Evolutionary conservation across 2,329 filamentous ascomycete genomes (phyloP).

Genomic region (Ilyonectria sp.): DNA sequence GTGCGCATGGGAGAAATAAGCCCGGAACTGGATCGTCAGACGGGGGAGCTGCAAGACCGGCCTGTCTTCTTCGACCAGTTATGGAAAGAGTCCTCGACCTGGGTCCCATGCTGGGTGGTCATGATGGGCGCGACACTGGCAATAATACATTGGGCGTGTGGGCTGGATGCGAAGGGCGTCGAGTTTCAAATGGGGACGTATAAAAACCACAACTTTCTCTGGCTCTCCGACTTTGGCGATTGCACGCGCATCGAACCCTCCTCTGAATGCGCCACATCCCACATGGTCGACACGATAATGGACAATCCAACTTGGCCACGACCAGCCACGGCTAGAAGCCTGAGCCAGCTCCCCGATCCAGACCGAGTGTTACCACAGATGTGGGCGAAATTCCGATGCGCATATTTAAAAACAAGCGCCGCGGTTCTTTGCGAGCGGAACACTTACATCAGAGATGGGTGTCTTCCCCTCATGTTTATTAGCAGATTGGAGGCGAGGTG

Average conservation of each 20-base stretch:
- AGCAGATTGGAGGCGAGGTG: constrained; percentile 22
- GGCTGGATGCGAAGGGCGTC: constrained; percentile 42
- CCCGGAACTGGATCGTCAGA: constrained; percentile 2
- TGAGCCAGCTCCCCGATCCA: background rate
- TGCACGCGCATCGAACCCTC: constrained; percentile 26
- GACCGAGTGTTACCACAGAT: background rate
- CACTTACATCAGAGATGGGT: background rate
- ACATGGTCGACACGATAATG: constrained; percentile 13
- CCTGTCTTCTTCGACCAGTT: constrained; percentile 45
- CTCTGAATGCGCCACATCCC: background rate
- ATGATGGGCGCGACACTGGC: constrained; percentile 44
- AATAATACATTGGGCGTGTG: constrained; percentile 45
- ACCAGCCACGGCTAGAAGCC: constrained; percentile 5
- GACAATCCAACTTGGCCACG: constrained; percentile 37
- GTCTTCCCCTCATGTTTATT: constrained; percentile 13
- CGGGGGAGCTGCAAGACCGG: constrained; percentile 20
- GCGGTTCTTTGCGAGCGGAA: constrained; percentile 2
- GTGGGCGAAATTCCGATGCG: constrained; percentile 6
- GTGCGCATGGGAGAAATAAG: constrained; percentile 26
- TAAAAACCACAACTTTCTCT: constrained; percentile 27
- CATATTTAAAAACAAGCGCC: constrained; percentile 11
- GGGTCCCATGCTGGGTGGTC: constrained; percentile 10
- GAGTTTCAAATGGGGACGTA: constrained; percentile 37
- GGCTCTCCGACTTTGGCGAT: constrained; percentile 44
- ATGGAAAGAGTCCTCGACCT: constrained; percentile 1